Evolutionary conservation across 768 basidiomycete genomes (phyloP).

Genomic region (Leucosporidium yakuticum): DNA sequence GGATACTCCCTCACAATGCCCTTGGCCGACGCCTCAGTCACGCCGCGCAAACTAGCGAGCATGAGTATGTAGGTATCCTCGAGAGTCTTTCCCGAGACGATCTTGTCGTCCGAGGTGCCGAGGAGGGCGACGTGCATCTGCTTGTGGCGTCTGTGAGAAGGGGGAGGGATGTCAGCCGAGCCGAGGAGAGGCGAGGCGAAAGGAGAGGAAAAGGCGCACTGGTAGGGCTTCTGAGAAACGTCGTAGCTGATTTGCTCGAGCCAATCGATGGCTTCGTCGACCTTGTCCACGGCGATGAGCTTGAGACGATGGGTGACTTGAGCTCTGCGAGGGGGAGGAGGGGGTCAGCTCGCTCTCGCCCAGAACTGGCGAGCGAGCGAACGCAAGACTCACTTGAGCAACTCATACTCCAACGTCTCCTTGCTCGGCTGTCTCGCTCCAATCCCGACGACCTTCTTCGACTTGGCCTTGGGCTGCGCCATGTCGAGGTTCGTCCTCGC

Average conservation of each 20-base stretch:
- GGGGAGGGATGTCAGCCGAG: neutral
- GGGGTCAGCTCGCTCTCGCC: neutral
- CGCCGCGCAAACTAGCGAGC: constrained; percentile 30
- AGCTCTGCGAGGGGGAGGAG: neutral
- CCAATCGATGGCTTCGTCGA: constrained; percentile 30
- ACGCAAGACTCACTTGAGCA: constrained; percentile 15
- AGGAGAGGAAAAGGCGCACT: constrained; percentile 36
- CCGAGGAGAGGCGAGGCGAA: neutral
- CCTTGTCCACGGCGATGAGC: constrained; percentile 22
- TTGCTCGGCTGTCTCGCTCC: constrained; percentile 13
- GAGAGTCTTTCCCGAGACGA: constrained; percentile 26
- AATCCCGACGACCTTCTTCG: constrained; percentile 18
- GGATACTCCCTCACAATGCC: constrained; percentile 33
- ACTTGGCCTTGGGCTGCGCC: neutral
- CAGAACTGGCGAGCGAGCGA: no score
- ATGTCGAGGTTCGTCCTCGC: neutral
- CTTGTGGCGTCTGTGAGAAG: constrained; percentile 16
- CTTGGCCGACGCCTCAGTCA: constrained; percentile 32
- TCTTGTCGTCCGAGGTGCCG: constrained; percentile 23
- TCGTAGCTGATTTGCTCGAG: constrained; percentile 30
- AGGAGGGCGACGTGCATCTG: constrained; percentile 16
- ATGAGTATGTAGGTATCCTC: constrained; percentile 37
- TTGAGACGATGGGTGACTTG: constrained; percentile 26
- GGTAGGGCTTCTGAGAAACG: constrained; percentile 31
- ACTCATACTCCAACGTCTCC: constrained; percentile 21